Percentiles rank a stretch among this genome's conserved stretches.
Conservation (phyloP, 441 rosid genomes). For the Raphanus hybrid region DNA sequence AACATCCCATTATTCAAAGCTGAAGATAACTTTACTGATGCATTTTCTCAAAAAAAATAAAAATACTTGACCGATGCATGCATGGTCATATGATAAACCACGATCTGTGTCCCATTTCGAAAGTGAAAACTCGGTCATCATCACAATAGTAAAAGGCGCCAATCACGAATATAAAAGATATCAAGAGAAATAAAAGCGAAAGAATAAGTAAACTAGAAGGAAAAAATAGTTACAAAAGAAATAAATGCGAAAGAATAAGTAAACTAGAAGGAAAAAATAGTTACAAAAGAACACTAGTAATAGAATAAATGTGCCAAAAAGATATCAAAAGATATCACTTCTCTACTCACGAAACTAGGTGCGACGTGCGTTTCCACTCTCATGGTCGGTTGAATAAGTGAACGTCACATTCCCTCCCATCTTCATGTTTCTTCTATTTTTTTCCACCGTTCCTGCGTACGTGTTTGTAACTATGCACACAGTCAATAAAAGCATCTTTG, state of each 20-base stretch:
- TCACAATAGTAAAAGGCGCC: conserved; percentile 32
- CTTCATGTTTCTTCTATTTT: neutral
- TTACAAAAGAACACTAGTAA: neutral
- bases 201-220: neutral
- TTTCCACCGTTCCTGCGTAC: neutral
- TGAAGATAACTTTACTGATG: conserved; percentile 33
- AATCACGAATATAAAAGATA: neutral
- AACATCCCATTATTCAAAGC: conserved; percentile 27
- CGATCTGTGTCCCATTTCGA: conserved; percentile 39
- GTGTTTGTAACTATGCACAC: conserved; percentile 14
- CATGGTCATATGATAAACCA: conserved; percentile 31
- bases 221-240: conserved; percentile 5
- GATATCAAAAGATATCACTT: conserved; percentile 5
- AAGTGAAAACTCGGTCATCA: conserved; percentile 39
- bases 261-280: neutral
- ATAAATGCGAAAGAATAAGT: neutral
- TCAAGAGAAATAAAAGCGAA: neutral
- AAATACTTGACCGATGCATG: conserved; percentile 37
- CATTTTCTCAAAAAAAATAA: conserved; percentile 3
- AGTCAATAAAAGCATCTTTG: neutral
- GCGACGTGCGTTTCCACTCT: conserved; percentile 40
- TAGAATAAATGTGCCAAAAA: conserved; percentile 15
- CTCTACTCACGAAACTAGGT: conserved; percentile 17
- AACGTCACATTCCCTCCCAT: conserved; percentile 19
- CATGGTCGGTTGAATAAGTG: conserved; percentile 29